phyloP scores from a whole-genome alignment of 257 asterid genomes.

The Capsicum pubescens region DNA sequence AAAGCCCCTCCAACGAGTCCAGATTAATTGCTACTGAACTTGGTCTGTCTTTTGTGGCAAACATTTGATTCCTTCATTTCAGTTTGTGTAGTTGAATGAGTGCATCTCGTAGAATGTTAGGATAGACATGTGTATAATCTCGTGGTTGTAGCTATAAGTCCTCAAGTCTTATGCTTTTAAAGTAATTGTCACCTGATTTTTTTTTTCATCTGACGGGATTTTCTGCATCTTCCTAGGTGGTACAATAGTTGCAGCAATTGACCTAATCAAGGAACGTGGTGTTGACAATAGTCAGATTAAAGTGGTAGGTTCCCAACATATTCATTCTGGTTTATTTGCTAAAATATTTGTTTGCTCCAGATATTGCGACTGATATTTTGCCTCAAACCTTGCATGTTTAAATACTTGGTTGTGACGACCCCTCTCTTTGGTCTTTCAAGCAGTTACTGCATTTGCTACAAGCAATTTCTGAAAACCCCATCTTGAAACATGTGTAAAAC shows the following conservation, averaged over 20 bases:
- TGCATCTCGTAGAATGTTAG: background rate
- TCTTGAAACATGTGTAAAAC: background rate
- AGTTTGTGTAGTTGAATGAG: background rate
- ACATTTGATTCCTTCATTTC: background rate
- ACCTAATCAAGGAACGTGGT: conserved; percentile 82
- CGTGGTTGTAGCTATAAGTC: background rate
- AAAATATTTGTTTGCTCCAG: background rate
- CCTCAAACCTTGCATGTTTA: background rate
- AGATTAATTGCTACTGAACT: background rate
- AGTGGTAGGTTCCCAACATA: conserved; percentile 66
- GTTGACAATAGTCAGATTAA: conserved; percentile 75
- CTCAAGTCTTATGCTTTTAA: background rate
- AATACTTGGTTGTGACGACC: background rate
- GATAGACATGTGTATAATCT: background rate
- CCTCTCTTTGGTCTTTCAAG: background rate
- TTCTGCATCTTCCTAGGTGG: conserved; percentile 59
- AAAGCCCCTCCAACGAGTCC: background rate
- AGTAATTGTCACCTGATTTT: background rate
- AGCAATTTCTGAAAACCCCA: background rate
- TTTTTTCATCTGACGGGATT: background rate
- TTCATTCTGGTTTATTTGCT: background rate
- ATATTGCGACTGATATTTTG: background rate
- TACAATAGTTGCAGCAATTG: conserved; percentile 84
- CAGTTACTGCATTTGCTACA: conserved; percentile 21
- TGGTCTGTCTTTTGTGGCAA: background rate